Conservation (phyloP, 1,139 yeast species). For the Blastobotrys buckinghamii region DNA sequence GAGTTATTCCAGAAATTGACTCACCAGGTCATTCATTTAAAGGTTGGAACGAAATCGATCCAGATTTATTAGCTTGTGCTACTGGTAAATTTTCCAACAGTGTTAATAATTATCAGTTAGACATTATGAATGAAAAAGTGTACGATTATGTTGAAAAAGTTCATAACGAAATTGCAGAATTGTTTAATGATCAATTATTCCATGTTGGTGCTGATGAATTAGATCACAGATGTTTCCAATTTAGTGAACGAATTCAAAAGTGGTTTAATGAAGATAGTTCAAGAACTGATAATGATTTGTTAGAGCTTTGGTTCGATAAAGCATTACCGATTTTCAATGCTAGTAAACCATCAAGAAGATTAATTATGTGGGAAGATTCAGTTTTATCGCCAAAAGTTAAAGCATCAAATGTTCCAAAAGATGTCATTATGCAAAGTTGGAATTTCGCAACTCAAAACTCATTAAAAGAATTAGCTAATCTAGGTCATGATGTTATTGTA, state of each 20-base stretch:
- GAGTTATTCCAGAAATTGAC: conserved; percentile 44
- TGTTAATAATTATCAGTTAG: conserved; percentile 17
- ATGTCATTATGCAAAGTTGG: conserved; percentile 42
- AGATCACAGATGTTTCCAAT: conserved; percentile 35
- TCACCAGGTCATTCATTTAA: conserved; percentile 45
- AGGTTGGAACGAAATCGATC: conserved; percentile 39
- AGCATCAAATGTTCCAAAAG: conserved; percentile 24
- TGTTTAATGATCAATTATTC: conserved; percentile 38
- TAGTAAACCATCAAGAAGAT: conserved; percentile 21
- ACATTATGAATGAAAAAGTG: conserved; percentile 15
- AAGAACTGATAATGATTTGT: conserved; percentile 32
- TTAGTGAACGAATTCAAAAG: conserved; percentile 26
- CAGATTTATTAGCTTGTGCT: conserved; percentile 37
- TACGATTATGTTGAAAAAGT: conserved; percentile 15
- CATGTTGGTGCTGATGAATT: conserved; percentile 46
- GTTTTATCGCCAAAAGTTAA: conserved; percentile 23
- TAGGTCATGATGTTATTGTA: conserved; percentile 43
- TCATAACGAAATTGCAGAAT: conserved; percentile 29
- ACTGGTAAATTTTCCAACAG: conserved; percentile 25
- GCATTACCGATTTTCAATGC: conserved; percentile 35
- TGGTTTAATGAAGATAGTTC: conserved; percentile 30
- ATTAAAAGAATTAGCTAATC: conserved; percentile 33
- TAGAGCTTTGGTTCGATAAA: conserved; percentile 38
- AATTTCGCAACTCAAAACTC: conserved; percentile 20
- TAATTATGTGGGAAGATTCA: conserved; percentile 46